These are phyloP conservation scores for Rossbeevera mucosa DNA, from an alignment of 768 basidiomycete species.

Conservation along the genomic window DNA sequence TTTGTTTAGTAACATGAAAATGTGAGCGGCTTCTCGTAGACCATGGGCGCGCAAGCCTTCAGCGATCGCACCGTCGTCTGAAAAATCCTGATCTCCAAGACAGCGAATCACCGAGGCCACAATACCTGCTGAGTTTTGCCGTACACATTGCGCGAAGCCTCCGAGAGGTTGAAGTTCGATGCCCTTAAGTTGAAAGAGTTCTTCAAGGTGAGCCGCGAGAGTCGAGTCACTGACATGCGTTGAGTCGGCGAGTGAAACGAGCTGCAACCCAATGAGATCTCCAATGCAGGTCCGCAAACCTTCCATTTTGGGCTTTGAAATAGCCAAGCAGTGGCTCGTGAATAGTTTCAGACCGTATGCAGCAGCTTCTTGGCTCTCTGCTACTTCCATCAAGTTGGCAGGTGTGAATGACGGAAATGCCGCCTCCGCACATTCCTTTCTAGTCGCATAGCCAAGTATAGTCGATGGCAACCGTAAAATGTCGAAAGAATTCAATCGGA, in stretches of 20 bases:
- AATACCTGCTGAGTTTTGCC: constrained; percentile 51
- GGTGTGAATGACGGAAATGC: constrained; percentile 67
- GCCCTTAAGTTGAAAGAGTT: constrained; percentile 33
- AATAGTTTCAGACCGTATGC: constrained; percentile 46
- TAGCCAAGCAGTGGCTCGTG: constrained; percentile 55
- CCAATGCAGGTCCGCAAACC: constrained; percentile 64
- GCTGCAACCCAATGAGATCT: constrained; percentile 60
- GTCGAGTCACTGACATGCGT: constrained; percentile 16
- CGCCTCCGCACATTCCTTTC: constrained; percentile 60
- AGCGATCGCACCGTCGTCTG: constrained; percentile 46
- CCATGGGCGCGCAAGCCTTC: constrained; percentile 37
- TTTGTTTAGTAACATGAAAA: constrained; percentile 49
- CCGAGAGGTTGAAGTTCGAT: constrained; percentile 28
- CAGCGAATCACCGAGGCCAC: constrained; percentile 55
- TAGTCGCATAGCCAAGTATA: constrained; percentile 71
- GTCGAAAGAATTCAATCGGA: constrained; percentile 47
- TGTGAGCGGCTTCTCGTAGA: constrained; percentile 34
- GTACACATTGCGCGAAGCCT: constrained; percentile 35
- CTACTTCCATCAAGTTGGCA: constrained; percentile 51
- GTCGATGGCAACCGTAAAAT: constrained; percentile 60
- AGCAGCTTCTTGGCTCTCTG: constrained; percentile 23
- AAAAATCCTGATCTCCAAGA: constrained; percentile 64
- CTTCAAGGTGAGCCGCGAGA: constrained; percentile 30
- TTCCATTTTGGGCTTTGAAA: constrained; percentile 44
- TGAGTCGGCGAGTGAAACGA: constrained; percentile 45